Percentiles rank a stretch among this genome's conserved stretches.
Conservation (phyloP, 495 filamentous ascomycete species). For the Penicillium silybi region DNA sequence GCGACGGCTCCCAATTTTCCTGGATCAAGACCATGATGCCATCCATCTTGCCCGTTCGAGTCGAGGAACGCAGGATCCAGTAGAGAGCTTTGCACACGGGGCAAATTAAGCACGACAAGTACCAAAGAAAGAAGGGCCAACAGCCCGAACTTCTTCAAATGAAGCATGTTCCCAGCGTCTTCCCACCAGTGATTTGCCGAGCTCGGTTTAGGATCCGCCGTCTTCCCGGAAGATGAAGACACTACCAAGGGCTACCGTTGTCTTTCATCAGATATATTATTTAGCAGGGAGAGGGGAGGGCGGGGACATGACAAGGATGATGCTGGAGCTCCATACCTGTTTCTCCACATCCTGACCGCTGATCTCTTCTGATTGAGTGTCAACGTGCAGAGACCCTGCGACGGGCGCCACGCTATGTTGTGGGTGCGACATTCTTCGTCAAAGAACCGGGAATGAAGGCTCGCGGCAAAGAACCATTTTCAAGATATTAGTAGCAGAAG, state of each 20-base stretch:
- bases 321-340: constrained; percentile 21
- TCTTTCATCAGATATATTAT: neutral
- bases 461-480: neutral
- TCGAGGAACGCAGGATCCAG: constrained; percentile 13
- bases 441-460: too few relatives aligned
- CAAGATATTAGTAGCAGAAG: neutral
- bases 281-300: neutral
- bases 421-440: neutral
- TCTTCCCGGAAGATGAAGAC: neutral
- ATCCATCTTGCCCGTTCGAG: neutral
- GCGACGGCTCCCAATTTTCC: constrained; percentile 70
- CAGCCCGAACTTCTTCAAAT: constrained; percentile 14
- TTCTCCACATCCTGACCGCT: constrained; percentile 33
- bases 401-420: neutral
- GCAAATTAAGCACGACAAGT: constrained; percentile 21
- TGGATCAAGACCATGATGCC: constrained; percentile 12
- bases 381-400: neutral
- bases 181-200: neutral
- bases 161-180: constrained; percentile 7
- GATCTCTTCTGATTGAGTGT: neutral
- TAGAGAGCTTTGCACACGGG: constrained; percentile 20
- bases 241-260: constrained; percentile 1
- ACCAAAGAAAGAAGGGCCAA: constrained; percentile 19
- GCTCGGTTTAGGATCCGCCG: neutral
- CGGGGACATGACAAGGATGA: constrained; percentile 3